Evolutionary conservation across 2,329 filamentous ascomycete genomes (phyloP).

Genomic region (Botryotinia calthae): DNA sequence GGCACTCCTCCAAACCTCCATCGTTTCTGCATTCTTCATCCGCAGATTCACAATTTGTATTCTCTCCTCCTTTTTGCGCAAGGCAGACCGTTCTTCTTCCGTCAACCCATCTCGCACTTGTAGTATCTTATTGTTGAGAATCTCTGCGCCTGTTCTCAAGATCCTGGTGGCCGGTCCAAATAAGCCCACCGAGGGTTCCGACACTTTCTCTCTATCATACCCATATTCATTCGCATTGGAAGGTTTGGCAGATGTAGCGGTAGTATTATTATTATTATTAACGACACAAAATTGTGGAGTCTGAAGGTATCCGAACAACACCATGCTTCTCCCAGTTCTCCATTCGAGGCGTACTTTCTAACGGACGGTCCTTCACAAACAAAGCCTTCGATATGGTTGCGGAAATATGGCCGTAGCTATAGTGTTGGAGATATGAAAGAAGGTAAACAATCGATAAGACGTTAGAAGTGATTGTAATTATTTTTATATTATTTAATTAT

Average conservation of each 20-base stretch:
- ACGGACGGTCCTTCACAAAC: neutral
- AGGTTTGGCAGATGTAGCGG: slow-evolving; percentile 2
- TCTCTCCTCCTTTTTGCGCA: slow-evolving; percentile 52
- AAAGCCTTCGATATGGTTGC: neutral
- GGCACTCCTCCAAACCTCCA: slow-evolving; percentile 70
- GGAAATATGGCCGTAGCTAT: neutral
- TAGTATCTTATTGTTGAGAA: slow-evolving; percentile 34
- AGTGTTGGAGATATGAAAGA: neutral
- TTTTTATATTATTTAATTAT: neutral
- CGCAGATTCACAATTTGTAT: slow-evolving; percentile 61
- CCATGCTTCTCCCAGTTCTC: slow-evolving; percentile 28
- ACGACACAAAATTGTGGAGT: slow-evolving; percentile 27
- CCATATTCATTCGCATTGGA: neutral
- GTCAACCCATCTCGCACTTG: slow-evolving; percentile 35
- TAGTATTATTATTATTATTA: slow-evolving; percentile 22
- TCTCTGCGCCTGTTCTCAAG: slow-evolving; percentile 29
- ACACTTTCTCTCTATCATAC: neutral
- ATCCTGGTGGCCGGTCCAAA: slow-evolving; percentile 32
- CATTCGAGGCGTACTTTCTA: slow-evolving; percentile 11
- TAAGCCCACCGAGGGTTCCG: slow-evolving; percentile 27
- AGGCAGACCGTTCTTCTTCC: slow-evolving; percentile 48
- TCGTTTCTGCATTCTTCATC: slow-evolving; percentile 65
- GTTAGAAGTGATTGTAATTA: too few relatives aligned
- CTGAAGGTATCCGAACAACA: slow-evolving; percentile 34
- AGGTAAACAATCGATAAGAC: neutral